phyloP scores from a whole-genome alignment of 495 filamentous ascomycete genomes.

The Thermochaetoides thermophila region DNA sequence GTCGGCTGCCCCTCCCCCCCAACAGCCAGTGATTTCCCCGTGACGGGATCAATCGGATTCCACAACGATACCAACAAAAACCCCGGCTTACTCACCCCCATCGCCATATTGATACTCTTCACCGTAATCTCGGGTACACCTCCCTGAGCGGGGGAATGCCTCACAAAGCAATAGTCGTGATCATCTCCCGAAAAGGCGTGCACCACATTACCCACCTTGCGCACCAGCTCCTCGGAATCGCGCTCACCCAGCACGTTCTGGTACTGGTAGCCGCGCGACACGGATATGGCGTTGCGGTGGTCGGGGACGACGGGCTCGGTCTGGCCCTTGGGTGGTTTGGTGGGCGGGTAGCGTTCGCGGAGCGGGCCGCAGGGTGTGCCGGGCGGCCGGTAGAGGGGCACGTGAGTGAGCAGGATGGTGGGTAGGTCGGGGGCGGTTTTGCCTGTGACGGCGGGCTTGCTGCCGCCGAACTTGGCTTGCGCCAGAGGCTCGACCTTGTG shows the following conservation, averaged over 20 bases:
- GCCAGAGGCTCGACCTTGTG: conserved; percentile 38
- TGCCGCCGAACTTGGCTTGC: conserved; percentile 23
- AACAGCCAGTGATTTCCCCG: conserved; percentile 36
- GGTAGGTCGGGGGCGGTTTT: conserved; percentile 44
- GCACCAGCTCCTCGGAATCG: conserved; percentile 57
- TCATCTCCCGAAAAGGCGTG: conserved; percentile 92
- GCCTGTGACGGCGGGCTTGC: conserved; percentile 25
- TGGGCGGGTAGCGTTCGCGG: conserved; percentile 65
- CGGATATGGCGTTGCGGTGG: conserved; percentile 58
- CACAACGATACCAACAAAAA: conserved; percentile 80
- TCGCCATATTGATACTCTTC: conserved; percentile 85
- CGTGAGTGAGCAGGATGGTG: conserved; percentile 75
- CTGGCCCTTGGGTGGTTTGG: conserved; percentile 42
- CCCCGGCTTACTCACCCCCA: conserved; percentile 86
- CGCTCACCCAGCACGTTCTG: conserved; percentile 75
- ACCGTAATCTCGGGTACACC: conserved; percentile 81
- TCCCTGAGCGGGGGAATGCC: conserved; percentile 48
- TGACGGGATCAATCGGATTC: conserved; percentile 60
- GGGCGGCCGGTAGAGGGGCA: conserved; percentile 67
- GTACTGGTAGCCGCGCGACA: conserved; percentile 79
- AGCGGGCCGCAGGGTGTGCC: conserved; percentile 85
- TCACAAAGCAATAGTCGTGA: conserved; percentile 91
- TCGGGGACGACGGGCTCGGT: conserved; percentile 45
- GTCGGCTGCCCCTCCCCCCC: conserved; percentile 30
- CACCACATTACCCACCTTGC: conserved; percentile 56